Evolutionary conservation across 306 rosid genomes (phyloP).

Genomic region (Cicer yamashitae): DNA sequence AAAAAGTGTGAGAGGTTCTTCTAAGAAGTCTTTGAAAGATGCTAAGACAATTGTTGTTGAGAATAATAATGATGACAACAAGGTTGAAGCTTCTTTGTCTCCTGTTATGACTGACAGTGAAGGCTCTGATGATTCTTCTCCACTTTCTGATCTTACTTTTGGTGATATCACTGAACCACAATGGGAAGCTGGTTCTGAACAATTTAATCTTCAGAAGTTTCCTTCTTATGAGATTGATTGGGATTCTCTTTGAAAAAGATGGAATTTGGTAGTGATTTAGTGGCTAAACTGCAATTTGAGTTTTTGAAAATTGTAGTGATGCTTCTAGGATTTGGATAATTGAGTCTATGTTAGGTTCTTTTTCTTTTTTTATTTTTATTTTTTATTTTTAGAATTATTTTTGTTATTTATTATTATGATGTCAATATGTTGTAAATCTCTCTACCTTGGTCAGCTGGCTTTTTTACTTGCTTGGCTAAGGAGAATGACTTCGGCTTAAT

Average conservation of each 20-base stretch:
- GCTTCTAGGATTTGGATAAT: conserved; percentile 43
- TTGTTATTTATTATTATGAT: conserved; percentile 16
- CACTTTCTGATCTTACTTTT: conserved; percentile 83
- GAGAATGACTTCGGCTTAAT: conserved; percentile 41
- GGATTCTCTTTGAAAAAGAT: conserved; percentile 63
- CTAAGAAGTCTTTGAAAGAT: conserved; percentile 37
- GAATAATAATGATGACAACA: conserved; percentile 21
- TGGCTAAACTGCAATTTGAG: conserved; percentile 67
- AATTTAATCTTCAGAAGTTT: conserved; percentile 63
- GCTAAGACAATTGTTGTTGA: conserved; percentile 1
- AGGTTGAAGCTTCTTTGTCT: conserved; percentile 60
- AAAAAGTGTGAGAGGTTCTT: conserved; percentile 32
- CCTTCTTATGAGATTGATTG: conserved; percentile 97
- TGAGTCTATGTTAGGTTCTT: background rate
- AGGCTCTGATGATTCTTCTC: conserved; percentile 78
- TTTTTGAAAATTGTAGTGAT: conserved; percentile 81
- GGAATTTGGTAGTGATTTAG: conserved; percentile 3
- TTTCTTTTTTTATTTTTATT: background rate
- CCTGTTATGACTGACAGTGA: conserved; percentile 65
- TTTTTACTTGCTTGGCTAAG: conserved; percentile 65
- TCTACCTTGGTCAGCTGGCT: conserved; percentile 62
- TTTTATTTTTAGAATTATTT: background rate
- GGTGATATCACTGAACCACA: conserved; percentile 59
- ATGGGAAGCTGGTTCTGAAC: conserved; percentile 61
- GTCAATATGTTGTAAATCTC: conserved; percentile 61